Evolutionary conservation across 768 basidiomycete species (phyloP), one percentile per base, ranked within the genome.

Genomic region (Trametes meyenii): DNA sequence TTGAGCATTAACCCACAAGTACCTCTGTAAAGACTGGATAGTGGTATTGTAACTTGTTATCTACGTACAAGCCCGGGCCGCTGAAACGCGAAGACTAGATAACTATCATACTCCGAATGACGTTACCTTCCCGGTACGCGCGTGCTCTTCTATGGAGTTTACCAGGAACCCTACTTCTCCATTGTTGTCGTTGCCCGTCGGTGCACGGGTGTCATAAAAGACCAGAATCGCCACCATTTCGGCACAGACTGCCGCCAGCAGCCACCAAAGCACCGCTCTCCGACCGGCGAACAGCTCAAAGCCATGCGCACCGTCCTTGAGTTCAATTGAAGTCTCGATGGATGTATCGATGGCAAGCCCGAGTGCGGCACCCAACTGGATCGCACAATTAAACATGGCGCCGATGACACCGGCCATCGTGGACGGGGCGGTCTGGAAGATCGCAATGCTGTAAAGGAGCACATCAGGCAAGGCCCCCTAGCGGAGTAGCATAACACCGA

Each of bases 331-430:
- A 4, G 33, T 26, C 46, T 57, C 35, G 55, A 57, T 49, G 38
- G 55, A 49, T 11, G 45, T 48, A 23, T 48, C 35, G 36, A 57
- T 38, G 4, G 55, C 36, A 10, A 55, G 43, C 29, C 54, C 54
- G 54, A 57, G 55, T 24, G 55, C 55, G 2, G 55, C 74, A 24
- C 82, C 81, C 39, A 79, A 68, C 64, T 85, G 80, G 0, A 83
- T 74, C 7, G 79, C 77, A 17, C 75, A 74, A 48, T 78, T 81
- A 70, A 82, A 82, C 24, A 85, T 76, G 6, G 83, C 84, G 24
- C 79, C 78, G 8, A 83, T 76, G 5, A 77, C 79, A n/a, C 83
- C 84, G 3, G 82, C 74, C 61, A 79, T 75, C 17, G 72, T 70
- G 10, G 77, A 60, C 3, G 82, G 82, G 1, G 76, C 77, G 17